A percentile compares a stretch with the other conserved stretches of the same genome.
These are phyloP conservation scores for Hyparrhenia diplandra DNA, from an alignment of 176 grass and related monocot genomes.

Conservation along the genomic window DNA sequence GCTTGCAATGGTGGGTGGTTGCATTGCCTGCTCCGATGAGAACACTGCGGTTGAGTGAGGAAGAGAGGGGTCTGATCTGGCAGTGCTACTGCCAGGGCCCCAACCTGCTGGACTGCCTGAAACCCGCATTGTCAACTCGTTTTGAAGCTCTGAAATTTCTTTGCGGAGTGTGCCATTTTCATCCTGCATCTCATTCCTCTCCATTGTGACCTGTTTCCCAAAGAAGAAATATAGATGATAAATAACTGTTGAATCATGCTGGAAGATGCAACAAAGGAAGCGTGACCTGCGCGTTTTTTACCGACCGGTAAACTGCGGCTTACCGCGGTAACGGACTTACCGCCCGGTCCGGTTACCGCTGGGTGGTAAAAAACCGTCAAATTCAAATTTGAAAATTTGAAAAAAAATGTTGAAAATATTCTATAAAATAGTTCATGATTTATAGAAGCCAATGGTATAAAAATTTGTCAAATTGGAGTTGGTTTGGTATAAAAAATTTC, in stretches of 20 bases:
- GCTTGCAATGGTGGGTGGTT: slow-evolving; percentile 21
- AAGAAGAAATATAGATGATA: not conserved
- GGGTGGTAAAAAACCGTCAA: too few relatives aligned
- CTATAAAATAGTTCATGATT: too few relatives aligned
- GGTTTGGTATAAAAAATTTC: too few relatives aligned
- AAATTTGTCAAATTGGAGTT: too few relatives aligned
- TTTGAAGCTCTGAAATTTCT: slow-evolving; percentile 65
- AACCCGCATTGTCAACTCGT: slow-evolving; percentile 21
- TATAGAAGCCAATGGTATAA: too few relatives aligned
- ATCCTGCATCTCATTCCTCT: slow-evolving; percentile 78
- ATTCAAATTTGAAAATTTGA: too few relatives aligned
- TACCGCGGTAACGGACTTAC: too few relatives aligned
- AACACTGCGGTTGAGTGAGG: not conserved
- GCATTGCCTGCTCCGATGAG: slow-evolving; percentile 35
- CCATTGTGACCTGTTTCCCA: slow-evolving; percentile 49
- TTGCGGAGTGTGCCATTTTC: slow-evolving; percentile 48
- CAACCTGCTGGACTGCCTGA: slow-evolving; percentile 12
- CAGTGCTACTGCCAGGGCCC: not conserved
- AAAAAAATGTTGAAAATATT: too few relatives aligned
- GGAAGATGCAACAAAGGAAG: not conserved
- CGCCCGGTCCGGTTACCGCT: too few relatives aligned
- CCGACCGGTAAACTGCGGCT: too few relatives aligned
- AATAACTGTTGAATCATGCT: not conserved
- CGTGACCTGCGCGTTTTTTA: too few relatives aligned
- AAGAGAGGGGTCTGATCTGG: not conserved